These are phyloP conservation scores for Truncatella angustata DNA, from an alignment of 2,329 filamentous ascomycete species.

Conservation along the genomic window DNA sequence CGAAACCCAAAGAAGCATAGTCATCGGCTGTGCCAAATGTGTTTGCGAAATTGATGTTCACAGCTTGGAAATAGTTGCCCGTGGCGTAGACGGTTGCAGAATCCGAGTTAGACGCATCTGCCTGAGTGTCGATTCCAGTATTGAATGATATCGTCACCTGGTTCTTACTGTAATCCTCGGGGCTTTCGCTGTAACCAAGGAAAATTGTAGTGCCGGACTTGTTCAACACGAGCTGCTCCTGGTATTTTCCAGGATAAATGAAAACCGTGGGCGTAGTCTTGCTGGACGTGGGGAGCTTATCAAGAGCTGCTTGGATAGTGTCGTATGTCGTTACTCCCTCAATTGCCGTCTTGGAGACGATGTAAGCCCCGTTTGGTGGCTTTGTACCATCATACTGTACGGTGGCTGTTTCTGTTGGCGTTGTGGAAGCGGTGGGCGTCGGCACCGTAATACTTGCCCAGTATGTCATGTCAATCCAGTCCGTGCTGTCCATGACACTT, in stretches of 20 bases:
- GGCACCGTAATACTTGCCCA: slow-evolving; percentile 21
- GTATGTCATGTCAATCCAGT: slow-evolving; percentile 25
- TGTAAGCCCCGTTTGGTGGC: slow-evolving; percentile 28
- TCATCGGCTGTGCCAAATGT: slow-evolving; percentile 29
- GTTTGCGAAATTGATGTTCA: slow-evolving; percentile 39
- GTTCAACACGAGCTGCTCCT: slow-evolving; percentile 36
- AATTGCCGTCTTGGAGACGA: slow-evolving; percentile 32
- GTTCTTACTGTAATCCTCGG: slow-evolving; percentile 34
- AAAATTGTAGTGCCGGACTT: slow-evolving; percentile 37
- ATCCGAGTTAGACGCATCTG: slow-evolving; percentile 33
- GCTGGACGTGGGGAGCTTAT: slow-evolving; percentile 31
- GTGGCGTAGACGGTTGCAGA: slow-evolving; percentile 37
- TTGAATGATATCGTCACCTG: slow-evolving; percentile 17
- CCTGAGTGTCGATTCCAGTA: slow-evolving; percentile 35
- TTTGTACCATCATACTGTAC: slow-evolving; percentile 21
- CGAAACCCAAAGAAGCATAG: slow-evolving; percentile 37
- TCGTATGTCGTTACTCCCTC: slow-evolving; percentile 30
- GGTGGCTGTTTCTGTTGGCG: not conserved
- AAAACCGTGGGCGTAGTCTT: slow-evolving; percentile 35
- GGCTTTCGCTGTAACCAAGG: slow-evolving; percentile 33
- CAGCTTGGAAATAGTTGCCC: slow-evolving; percentile 35
- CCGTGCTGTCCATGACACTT: slow-evolving; percentile 21
- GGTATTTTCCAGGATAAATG: slow-evolving; percentile 37
- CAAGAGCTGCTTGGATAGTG: slow-evolving; percentile 34
- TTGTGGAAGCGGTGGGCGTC: slow-evolving; percentile 16